Base-by-base conservation (phyloP, 2,329 filamentous ascomycete genomes). In the Paradendryphiella salina region DNA sequence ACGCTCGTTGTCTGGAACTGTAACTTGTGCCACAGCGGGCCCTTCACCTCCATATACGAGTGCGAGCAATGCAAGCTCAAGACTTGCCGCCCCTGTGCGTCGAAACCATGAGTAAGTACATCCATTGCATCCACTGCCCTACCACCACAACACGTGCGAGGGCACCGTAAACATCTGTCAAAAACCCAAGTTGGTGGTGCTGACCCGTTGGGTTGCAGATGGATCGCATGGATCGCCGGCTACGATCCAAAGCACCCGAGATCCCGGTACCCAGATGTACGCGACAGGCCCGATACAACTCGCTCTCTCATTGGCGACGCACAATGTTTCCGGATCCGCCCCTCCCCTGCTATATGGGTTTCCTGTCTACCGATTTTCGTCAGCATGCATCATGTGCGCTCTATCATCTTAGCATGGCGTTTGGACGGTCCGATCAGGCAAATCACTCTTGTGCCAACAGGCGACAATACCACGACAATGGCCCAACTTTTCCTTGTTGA, bases 1-100 rank as follows among this genome's bases (percentile, higher is more conserved):
- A 79, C 75, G 4, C 68, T 80, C 55, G 74, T 80, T 50, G 69
- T 78, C 48, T 80, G 78, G 78, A 78, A 78, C 50, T 80, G 78
- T 74, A 77, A 79, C 63, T 64, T 76, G 60, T 80, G 78, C 67
- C 77, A 79, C 60, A 77, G 75, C 1, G 77, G 77, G 4, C 77
- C 77, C 14, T 76, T 80, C 64, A 78, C 75, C 69, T 77, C 71
- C 68, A 80, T 80, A 66, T 80, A 72, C 60, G 77, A 80, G 61
- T 80, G 78, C 66, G 58, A 72, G 36, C 73, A 75, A 47, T 80
- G 78, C 75, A 80, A 79, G 66, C 66, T 79, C 52, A 79, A 79
- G 72, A 75, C 75, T 5, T 80, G 78, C 69, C 68, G 73, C 34
- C 75, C 75, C 18, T 80, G 77, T 69, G 72, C 74, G 3, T 58